These are phyloP conservation scores for Exophiala sideris DNA, from an alignment of 2,329 filamentous ascomycete species.

Conservation along the genomic window DNA sequence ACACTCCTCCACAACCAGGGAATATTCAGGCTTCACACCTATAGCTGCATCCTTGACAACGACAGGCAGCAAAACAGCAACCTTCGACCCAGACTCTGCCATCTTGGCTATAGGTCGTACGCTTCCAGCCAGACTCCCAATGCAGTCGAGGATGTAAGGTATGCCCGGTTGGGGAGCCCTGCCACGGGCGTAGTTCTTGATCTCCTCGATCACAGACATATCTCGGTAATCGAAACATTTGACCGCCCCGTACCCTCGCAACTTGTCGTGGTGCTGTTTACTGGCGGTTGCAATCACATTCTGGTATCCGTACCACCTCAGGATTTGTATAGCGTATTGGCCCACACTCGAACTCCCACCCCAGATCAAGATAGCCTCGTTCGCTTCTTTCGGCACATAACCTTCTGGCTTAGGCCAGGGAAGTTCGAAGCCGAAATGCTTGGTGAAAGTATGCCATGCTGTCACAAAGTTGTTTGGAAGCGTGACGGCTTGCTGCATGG, in stretches of 20 bases:
- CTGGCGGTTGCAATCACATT: conserved; percentile 35
- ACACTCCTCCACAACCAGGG: conserved; percentile 49
- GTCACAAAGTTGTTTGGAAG: conserved; percentile 59
- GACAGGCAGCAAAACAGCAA: conserved; percentile 60
- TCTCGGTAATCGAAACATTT: conserved; percentile 34
- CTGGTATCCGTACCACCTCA: conserved; percentile 35
- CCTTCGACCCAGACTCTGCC: conserved; percentile 47
- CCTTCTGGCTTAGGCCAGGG: conserved; percentile 55
- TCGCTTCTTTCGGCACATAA: conserved; percentile 36
- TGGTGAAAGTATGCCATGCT: conserved; percentile 53
- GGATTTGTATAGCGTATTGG: conserved; percentile 36
- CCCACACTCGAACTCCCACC: conserved; percentile 38
- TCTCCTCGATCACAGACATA: conserved; percentile 17
- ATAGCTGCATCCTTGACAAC: conserved; percentile 54
- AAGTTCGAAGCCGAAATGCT: conserved; percentile 52
- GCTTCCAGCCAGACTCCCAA: conserved; percentile 49
- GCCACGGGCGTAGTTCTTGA: conserved; percentile 23
- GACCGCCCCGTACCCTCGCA: conserved; percentile 33
- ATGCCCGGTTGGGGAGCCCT: conserved; percentile 38
- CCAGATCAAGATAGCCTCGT: conserved; percentile 36
- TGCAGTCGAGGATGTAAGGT: conserved; percentile 56
- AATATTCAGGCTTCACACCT: conserved; percentile 48
- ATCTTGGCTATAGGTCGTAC: conserved; percentile 51
- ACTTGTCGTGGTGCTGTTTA: conserved; percentile 30
- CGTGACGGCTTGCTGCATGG: conserved; percentile 49